Base-by-base conservation (phyloP, 2,329 filamentous ascomycete species). In the Penicillium sp. region DNA sequence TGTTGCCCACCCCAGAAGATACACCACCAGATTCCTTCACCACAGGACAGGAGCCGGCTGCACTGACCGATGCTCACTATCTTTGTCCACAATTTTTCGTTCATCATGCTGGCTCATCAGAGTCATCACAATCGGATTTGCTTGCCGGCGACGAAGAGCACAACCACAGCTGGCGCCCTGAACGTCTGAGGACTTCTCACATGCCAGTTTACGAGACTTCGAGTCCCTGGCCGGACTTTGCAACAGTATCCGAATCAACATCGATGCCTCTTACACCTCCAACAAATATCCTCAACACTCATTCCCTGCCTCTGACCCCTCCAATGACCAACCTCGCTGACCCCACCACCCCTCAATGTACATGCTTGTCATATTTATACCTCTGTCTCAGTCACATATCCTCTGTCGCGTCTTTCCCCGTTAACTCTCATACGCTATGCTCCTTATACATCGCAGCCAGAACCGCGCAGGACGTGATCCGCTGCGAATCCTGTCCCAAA, bases 281-380 rank as follows among this genome's bases (percentile, higher is more conserved):
- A 19, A 55, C 70, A 53, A 63, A 58, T 35, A 61, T 72, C 35
- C 65, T 66, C 26, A 61, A 65, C n/a, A 58, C 64, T 46, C 55
- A 65, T 40, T 65, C 66, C 25, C 59, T 68, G 37, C 66, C 69
- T 13, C 38, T 70, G 33, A 69, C 71, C 26, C 65, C 71, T 43
- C 64, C 68, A 14, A 59, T 66, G 28, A 59, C 64, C 14, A 59
- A 63, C 4, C 56, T 65, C 14, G 61, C 69, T 33, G 69, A 72
- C 38, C 38, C 64, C 38, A 11, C 58, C 48, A 56, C 38, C 4
- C 55, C 68, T 40, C 68, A 73, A 52, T 80, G 78, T 59, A 70
- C 77, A 19, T 79, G 78, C 59, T 62, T 80, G 55, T 78, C 78
- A 48, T 76, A 77, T 52, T 64, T 80, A 13, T 81, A 81, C 59